Conservation (phyloP, 495 filamentous ascomycete species). For the Neurospora discreta region DNA sequence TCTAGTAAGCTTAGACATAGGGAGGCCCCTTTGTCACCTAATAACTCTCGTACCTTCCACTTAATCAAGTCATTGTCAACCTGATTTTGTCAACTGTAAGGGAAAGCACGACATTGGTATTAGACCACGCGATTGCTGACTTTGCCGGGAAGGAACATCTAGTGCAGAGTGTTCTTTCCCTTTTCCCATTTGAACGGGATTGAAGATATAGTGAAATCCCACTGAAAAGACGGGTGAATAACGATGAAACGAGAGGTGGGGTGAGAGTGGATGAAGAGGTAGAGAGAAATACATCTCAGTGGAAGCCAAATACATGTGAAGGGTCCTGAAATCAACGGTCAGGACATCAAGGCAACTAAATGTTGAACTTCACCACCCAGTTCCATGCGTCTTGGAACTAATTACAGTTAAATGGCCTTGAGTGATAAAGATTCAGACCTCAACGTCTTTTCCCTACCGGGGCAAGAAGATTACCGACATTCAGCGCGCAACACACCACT, state of each 20-base stretch:
- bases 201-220: background rate
- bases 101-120: background rate
- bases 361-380: background rate
- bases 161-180: background rate
- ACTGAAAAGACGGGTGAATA: background rate
- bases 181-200: background rate
- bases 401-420: background rate
- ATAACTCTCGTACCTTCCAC: background rate
- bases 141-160: background rate
- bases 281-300: background rate
- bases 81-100: background rate
- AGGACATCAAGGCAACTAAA: background rate
- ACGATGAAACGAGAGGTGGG: background rate
- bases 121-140: background rate
- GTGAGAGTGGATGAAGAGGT: background rate
- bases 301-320: background rate
- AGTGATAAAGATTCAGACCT: background rate
- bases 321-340: background rate
- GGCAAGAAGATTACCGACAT: background rate
- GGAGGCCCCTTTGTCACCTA: background rate
- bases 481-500: background rate
- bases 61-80: background rate
- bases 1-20: background rate
- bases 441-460: background rate
- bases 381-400: background rate